phyloP scores from a whole-genome alignment of 495 filamentous ascomycete species.

The Hypomontagnella submonticulosa region DNA sequence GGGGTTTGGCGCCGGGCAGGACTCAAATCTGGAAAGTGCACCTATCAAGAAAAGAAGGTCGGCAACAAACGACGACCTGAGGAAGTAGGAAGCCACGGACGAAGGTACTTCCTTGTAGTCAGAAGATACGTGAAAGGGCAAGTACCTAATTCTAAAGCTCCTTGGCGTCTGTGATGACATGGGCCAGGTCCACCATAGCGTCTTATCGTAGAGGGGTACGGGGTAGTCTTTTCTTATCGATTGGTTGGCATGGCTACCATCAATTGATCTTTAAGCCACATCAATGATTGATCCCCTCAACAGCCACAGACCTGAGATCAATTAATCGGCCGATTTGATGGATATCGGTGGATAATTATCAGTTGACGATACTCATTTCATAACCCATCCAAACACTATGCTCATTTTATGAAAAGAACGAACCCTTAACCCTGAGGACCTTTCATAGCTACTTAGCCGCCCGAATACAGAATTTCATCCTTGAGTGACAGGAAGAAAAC shows the following conservation, averaged over 20 bases:
- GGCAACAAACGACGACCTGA: background rate
- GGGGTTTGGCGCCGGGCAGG: conserved; percentile 30
- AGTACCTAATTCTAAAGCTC: conserved; percentile 8
- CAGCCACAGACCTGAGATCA: conserved; percentile 13
- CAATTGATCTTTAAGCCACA: conserved; percentile 23
- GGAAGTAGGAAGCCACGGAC: background rate
- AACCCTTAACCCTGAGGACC: no score
- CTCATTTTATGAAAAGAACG: no score
- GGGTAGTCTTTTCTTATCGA: conserved; percentile 23
- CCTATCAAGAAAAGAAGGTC: conserved; percentile 23
- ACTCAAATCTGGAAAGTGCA: conserved; percentile 34
- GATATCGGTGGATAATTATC: no score
- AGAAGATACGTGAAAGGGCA: conserved; percentile 8
- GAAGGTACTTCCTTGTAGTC: conserved; percentile 12
- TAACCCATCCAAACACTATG: background rate
- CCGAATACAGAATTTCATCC: background rate
- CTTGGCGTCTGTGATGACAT: background rate
- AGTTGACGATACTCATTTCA: background rate
- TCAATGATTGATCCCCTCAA: no score
- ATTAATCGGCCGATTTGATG: no score
- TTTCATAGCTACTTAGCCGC: no score
- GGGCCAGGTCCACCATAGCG: conserved; percentile 17
- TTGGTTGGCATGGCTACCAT: conserved; percentile 39
- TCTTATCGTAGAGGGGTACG: conserved; percentile 37
- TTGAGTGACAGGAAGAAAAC: background rate